Evolutionary conservation across 2,329 filamentous ascomycete species (phyloP).

Genomic region (Botrytis paeoniae): DNA sequence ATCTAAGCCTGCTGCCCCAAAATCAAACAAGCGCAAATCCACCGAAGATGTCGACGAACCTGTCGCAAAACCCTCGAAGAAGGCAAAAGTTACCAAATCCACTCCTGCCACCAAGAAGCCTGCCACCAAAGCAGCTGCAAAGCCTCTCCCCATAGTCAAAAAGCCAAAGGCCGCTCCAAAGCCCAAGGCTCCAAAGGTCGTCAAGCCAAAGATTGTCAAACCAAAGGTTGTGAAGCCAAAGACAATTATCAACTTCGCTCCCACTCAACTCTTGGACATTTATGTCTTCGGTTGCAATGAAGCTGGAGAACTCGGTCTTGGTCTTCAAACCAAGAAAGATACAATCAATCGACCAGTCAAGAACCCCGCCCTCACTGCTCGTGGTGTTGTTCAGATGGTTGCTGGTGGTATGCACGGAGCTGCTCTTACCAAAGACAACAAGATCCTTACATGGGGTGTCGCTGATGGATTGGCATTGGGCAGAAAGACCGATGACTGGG

Average conservation of each 20-base stretch:
- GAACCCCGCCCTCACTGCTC: conserved; percentile 57
- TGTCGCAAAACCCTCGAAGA: conserved; percentile 13
- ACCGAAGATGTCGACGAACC: conserved; percentile 9
- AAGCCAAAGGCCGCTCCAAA: conserved; percentile 12
- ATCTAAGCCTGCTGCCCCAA: conserved; percentile 9
- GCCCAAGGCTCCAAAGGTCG: conserved; percentile 7
- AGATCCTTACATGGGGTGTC: conserved; percentile 80
- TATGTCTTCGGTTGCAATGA: conserved; percentile 78
- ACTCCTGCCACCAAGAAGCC: conserved; percentile 7
- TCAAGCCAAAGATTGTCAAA: conserved; percentile 11
- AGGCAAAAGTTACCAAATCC: not conserved
- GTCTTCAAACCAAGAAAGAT: conserved; percentile 61
- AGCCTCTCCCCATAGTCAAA: not conserved
- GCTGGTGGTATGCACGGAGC: conserved; percentile 79
- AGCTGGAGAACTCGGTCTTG: conserved; percentile 76
- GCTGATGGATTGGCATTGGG: conserved; percentile 81
- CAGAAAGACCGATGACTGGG: conserved; percentile 63
- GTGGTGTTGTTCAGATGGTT: conserved; percentile 70
- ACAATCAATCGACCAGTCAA: conserved; percentile 71
- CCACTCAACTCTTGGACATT: conserved; percentile 62
- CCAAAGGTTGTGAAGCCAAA: conserved; percentile 17
- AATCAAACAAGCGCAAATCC: conserved; percentile 18
- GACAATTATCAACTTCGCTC: conserved; percentile 54
- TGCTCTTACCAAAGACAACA: conserved; percentile 74
- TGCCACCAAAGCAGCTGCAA: not conserved